Evolutionary conservation across 352 stramenopile species (phyloP).

Genomic region (Lagenidium sp.): DNA sequence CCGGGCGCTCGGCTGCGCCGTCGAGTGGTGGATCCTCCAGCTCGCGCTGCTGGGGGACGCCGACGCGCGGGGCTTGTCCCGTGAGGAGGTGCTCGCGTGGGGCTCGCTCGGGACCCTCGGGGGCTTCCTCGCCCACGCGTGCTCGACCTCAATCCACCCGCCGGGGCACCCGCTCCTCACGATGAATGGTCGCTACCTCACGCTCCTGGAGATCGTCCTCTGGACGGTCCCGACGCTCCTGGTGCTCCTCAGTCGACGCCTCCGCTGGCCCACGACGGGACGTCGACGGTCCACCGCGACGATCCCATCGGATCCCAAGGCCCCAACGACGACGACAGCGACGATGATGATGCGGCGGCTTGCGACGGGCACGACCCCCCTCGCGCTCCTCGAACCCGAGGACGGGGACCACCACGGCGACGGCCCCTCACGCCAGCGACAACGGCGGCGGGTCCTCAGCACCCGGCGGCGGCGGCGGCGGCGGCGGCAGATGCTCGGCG

Average conservation of each 20-base stretch:
- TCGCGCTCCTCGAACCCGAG: too few relatives aligned
- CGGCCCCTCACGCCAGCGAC: too few relatives aligned
- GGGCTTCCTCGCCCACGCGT: slow-evolving; percentile 8
- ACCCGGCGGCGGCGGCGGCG: too few relatives aligned
- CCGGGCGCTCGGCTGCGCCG: slow-evolving; percentile 7
- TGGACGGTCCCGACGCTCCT: slow-evolving; percentile 17
- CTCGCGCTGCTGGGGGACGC: slow-evolving; percentile 13
- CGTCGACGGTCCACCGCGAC: too few relatives aligned
- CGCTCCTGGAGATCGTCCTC: slow-evolving; percentile 16
- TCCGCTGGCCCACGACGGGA: too few relatives aligned
- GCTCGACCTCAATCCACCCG: not conserved
- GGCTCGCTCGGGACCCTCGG: not conserved
- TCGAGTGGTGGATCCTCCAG: slow-evolving; percentile 16
- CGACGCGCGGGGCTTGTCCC: slow-evolving; percentile 4
- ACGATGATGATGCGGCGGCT: too few relatives aligned
- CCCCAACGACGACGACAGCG: too few relatives aligned
- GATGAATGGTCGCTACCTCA: slow-evolving; percentile 7
- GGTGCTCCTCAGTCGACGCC: slow-evolving; percentile 14
- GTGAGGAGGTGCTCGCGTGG: not conserved
- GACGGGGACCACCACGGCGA: too few relatives aligned
- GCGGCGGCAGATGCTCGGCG: too few relatives aligned
- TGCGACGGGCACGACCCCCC: too few relatives aligned
- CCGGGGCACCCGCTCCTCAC: slow-evolving; percentile 5
- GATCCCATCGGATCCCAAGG: too few relatives aligned
- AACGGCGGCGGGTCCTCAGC: too few relatives aligned